Percentiles rank a stretch among this genome's conserved stretches.
phyloP scores from a whole-genome alignment of 441 rosid species.

The Pelargonium cotyledonis region DNA sequence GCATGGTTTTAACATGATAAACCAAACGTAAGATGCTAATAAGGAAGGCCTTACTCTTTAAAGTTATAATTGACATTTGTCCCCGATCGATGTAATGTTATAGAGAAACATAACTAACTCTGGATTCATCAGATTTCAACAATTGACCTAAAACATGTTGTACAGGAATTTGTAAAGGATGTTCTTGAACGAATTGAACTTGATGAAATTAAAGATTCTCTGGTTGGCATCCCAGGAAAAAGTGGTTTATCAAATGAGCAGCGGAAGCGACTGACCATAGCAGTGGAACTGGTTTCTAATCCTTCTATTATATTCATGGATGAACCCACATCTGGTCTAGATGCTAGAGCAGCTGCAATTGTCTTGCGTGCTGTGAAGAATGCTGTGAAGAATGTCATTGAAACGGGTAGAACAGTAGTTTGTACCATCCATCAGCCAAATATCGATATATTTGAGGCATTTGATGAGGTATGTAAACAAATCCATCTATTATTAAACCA shows the following conservation, averaged over 20 bases:
- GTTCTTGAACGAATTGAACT: constrained; percentile 53
- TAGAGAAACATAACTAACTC: too few species aligned
- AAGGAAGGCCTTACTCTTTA: too few species aligned
- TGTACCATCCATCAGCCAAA: constrained; percentile 74
- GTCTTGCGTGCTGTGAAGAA: constrained; percentile 49
- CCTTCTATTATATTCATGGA: constrained; percentile 69
- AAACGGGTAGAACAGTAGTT: constrained; percentile 61
- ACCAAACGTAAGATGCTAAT: too few species aligned
- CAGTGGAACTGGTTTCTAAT: constrained; percentile 68
- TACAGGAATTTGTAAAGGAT: constrained; percentile 45
- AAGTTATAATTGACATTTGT: too few species aligned
- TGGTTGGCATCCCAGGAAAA: constrained; percentile 47
- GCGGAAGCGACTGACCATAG: constrained; percentile 54
- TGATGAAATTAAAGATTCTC: constrained; percentile 38
- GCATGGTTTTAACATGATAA: too few species aligned
- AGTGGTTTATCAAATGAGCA: constrained; percentile 60
- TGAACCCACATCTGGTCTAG: constrained; percentile 65
- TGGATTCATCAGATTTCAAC: too few species aligned
- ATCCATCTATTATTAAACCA: too few species aligned
- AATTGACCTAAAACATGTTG: not conserved
- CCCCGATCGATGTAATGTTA: too few species aligned
- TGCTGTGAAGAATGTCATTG: constrained; percentile 38
- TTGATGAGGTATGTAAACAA: constrained; percentile 42
- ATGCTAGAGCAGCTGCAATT: constrained; percentile 71
- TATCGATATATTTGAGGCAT: constrained; percentile 55